Evolutionary conservation across 2,329 filamentous ascomycete genomes (phyloP), one percentile per base, ranked within the genome.

Genomic region (Cladosporium austrohemisphaericum): DNA sequence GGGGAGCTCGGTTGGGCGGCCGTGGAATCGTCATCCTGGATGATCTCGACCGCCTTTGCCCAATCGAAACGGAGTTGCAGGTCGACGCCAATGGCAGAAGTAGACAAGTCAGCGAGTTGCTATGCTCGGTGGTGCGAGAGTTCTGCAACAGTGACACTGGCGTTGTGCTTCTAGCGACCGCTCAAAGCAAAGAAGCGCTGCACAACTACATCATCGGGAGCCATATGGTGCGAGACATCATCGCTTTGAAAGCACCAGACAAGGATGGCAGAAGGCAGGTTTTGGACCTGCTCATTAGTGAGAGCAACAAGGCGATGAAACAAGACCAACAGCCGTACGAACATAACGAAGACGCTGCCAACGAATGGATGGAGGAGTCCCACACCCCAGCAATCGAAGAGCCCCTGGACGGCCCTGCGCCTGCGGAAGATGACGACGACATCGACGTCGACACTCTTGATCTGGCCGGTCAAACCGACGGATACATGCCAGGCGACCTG

Each of bases 401-500:
- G 65, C 68, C 3, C 64, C 63, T 38, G 22, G 57, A 59, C 11
- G 60, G 58, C 6, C 28, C 43, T 23, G 28, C 25, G 14, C 65
- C 73, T 10, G 72, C 69, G 9, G 59, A 40, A 57, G 65, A 62
- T 47, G 78, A 80, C 46, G 38, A 95, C 5, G 86, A 90, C 51
- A 72, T 81, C 0, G 80, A 86, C 41, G 80, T 98, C 8, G 93
- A 98, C 65, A 88, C 97, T 51, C 80, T 97, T 7, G 92, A 97
- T 55, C 78, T 98, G 49, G 90, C 94, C 14, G 91, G 93, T 1
- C 85, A 92, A 58, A 97, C 92, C 0, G 93, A 98, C 64, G 93
- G 93, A 1, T 98, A 97, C 65, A 96, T 97, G 91, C 92, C 93
- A 1, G 93, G 91, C 3, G 93, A 98, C 66, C 76, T 98, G 29